phyloP scores from a whole-genome alignment of 352 stramenopile genomes.

The Globisporangium cederbergense region DNA sequence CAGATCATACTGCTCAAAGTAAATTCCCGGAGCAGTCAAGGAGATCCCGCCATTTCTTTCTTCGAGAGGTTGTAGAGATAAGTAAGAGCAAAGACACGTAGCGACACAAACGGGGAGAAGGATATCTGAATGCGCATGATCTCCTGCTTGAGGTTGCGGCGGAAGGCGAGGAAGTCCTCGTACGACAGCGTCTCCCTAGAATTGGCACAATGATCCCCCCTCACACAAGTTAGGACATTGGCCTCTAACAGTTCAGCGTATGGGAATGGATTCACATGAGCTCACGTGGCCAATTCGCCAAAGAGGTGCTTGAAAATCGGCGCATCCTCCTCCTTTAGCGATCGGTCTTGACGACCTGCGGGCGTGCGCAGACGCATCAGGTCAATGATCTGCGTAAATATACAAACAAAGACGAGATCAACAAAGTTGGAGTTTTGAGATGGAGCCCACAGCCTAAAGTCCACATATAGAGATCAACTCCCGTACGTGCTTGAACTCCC shows the following conservation, averaged over 20 bases:
- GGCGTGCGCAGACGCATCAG: conserved; percentile 78
- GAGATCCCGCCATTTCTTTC: conserved; percentile 14
- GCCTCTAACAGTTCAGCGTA: background rate
- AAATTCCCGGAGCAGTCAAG: conserved; percentile 38
- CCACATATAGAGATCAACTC: background rate
- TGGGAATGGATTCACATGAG: background rate
- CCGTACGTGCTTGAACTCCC: conserved; percentile 81
- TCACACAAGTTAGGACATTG: background rate
- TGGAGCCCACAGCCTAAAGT: background rate
- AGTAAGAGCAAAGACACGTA: background rate
- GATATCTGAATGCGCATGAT: conserved; percentile 90
- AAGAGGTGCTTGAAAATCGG: conserved; percentile 87
- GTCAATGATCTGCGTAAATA: conserved; percentile 66
- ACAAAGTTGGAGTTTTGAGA: background rate
- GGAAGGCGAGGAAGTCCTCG: conserved; percentile 77
- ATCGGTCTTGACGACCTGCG: conserved; percentile 74
- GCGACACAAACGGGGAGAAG: conserved; percentile 28
- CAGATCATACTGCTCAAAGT: conserved; percentile 89
- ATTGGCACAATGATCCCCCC: background rate
- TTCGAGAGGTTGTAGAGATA: background rate
- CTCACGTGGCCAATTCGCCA: conserved; percentile 67
- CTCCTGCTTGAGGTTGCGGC: conserved; percentile 67
- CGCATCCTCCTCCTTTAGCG: conserved; percentile 67
- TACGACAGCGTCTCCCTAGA: conserved; percentile 73
- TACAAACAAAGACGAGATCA: background rate